Evolutionary conservation across 495 filamentous ascomycete genomes (phyloP).

Genomic region (Penicillium samsonianum): DNA sequence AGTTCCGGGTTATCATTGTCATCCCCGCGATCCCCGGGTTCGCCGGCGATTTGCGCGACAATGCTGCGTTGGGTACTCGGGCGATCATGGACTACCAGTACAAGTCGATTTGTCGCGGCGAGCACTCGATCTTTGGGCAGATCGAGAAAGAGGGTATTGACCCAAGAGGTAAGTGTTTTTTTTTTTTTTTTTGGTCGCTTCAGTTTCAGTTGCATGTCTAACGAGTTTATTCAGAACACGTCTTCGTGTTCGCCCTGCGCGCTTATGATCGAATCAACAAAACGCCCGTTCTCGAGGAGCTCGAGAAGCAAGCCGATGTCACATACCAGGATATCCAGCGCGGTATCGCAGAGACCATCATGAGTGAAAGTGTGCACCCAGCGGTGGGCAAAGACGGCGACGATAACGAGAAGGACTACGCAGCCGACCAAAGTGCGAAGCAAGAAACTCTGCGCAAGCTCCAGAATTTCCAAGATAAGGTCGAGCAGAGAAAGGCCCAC

Average conservation of each 20-base stretch:
- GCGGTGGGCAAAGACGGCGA: conserved; percentile 53
- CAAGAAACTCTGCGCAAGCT: conserved; percentile 54
- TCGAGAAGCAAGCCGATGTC: conserved; percentile 77
- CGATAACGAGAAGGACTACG: conserved; percentile 41
- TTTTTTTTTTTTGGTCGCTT: neutral
- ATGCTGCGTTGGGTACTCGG: conserved; percentile 79
- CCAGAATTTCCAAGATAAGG: conserved; percentile 62
- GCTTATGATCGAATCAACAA: conserved; percentile 89
- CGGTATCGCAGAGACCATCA: conserved; percentile 81
- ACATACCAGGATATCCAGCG: conserved; percentile 82
- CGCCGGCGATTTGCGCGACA: conserved; percentile 82
- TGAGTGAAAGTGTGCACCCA: conserved; percentile 71
- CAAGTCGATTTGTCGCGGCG: conserved; percentile 88
- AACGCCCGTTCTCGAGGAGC: conserved; percentile 63
- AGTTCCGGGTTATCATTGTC: conserved; percentile 86
- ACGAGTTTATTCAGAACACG: conserved; percentile 52
- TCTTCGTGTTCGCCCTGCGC: conserved; percentile 90
- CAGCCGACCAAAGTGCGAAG: conserved; percentile 37
- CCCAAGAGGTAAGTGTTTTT: conserved; percentile 48
- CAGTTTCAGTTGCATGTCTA: conserved; percentile 3
- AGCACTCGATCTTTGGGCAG: conserved; percentile 84
- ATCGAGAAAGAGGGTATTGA: conserved; percentile 77
- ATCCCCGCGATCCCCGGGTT: conserved; percentile 94
- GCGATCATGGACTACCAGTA: conserved; percentile 99
- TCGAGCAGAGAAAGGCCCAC: conserved; percentile 39